Base-by-base conservation (phyloP, 306 rosid species). In the Corylus avellana region DNA sequence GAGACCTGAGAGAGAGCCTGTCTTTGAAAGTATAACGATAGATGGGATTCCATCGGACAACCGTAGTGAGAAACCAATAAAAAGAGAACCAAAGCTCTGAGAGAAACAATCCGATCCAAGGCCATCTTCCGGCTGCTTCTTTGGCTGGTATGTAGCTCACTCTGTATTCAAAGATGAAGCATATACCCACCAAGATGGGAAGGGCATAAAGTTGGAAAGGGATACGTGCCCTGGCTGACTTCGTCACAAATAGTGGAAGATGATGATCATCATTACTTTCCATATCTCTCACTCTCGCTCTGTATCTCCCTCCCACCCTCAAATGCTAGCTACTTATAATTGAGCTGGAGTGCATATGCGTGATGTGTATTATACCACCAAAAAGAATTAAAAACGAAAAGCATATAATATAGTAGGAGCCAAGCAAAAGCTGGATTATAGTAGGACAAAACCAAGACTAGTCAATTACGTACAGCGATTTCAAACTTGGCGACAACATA, bases 121-220 rank as follows among this genome's bases (percentile, higher is more conserved):
- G 50, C 77, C 61, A 73, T 54, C 77, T 73, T 73, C 62, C 42
- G 0, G 22, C 29, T 73, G 27, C 48, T 73, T 35, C 50, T 50
- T 53, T 16, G 3, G 13, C 16, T 50, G 49, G 77, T 54, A 73
- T 35, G 20, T 73, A 20, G 9, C 29, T 73, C 8, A 73, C 7
- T 73, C 77, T 73, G 35, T 73, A 73, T 35, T 54, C 1, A 92
- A 91, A 94, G 18, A 91, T 89, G 59, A 85, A 86, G 75, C 90
- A 82, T 77, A 86, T 90, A 20, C 90, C 91, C 66, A 87, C 78
- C 8, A 89, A 85, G 37, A 90, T 61, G 1, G 95, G 81, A 12
- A 70, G 64, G 27, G 90, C 79, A 85, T 85, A 92, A 11, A 80
- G 13, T 73, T 90, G 87, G 5, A 86, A 83, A 37, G 80, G 73